Base-by-base conservation (phyloP, 345 rosid species). In the Eutrema heterophyllum region DNA sequence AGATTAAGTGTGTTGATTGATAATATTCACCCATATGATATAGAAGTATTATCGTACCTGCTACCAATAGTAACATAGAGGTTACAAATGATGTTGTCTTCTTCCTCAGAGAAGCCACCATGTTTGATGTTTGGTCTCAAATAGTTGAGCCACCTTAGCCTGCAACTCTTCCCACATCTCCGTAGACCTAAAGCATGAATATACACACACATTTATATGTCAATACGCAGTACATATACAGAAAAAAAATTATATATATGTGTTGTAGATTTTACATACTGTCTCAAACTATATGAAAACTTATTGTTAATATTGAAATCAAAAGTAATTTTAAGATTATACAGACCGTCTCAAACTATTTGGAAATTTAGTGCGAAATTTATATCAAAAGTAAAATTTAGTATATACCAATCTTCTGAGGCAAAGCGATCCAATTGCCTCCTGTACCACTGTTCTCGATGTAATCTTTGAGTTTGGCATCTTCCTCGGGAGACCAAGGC, bases 401-500 rank as follows among this genome's bases (percentile, higher is more conserved):
- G 63, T 30, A 35, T 26, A 27, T 81, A 86, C 96, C 96, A 64
- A 86, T 87, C 78, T 89, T 89, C 35, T 81, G 90, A 15, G 96
- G 96, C 79, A 89, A 80, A 72, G 96, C 92, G 66, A 89, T 91
- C 97, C 97, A 91, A 77, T 87, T 89, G 62, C 95, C 95, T 63
- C 86, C 92, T 21, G 90, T 89, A 78, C 96, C 96, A 72, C 82
- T 76, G 52, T 83, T 73, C 67, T 87, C 89, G 61, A 89, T 87
- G 72, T 87, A 89, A 46, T 79, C 77, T 82, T 89, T 89, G 83
- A 89, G 96, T 29, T 68, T 86, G 41, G 95, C 88, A 64, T 91
- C 97, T 81, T 91, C 97, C 62, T 89, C 95, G 21, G 97, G 95
- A 38, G 95, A 91, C 97, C 97, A 91, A 43, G 97, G 92, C 5